Conservation (phyloP, 2,329 filamentous ascomycete species). For the Cladosporium sp. region DNA sequence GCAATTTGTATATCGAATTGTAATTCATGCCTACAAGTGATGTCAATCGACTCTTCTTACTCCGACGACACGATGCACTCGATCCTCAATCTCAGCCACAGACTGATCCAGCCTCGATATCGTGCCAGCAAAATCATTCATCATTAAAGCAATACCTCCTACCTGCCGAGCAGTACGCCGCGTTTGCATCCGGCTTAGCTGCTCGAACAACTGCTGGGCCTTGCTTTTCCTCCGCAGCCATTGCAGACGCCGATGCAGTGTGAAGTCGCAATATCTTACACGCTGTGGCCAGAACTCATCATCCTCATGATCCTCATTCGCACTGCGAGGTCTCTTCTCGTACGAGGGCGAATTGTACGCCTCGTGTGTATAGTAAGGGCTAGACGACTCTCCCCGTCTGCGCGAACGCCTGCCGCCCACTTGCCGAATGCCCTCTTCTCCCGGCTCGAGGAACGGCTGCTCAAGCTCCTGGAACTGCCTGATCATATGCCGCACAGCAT, state of each 20-base stretch:
- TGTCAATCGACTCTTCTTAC: conserved; percentile 36
- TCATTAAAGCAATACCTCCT: conserved; percentile 35
- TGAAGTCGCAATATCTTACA: conserved; percentile 39
- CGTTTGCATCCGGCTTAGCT: conserved; percentile 42
- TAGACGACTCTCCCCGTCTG: conserved; percentile 26
- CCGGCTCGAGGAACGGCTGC: conserved; percentile 40
- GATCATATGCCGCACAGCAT: conserved; percentile 41
- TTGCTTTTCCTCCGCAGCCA: conserved; percentile 44
- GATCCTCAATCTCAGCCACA: conserved; percentile 35
- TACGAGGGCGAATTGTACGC: conserved; percentile 36
- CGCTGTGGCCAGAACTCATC: conserved; percentile 38
- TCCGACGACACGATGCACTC: conserved; percentile 37
- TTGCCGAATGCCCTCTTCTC: conserved; percentile 30
- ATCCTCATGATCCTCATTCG: conserved; percentile 35
- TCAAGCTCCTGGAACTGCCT: conserved; percentile 42
- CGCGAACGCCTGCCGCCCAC: conserved; percentile 27
- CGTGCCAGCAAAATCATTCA: conserved; percentile 35
- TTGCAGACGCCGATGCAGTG: conserved; percentile 38
- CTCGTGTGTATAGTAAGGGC: conserved; percentile 33
- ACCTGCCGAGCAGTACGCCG: conserved; percentile 42
- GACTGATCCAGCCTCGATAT: conserved; percentile 29
- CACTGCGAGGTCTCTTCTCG: conserved; percentile 27
- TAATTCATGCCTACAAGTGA: neutral
- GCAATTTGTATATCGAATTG: neutral
- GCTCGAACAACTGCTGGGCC: conserved; percentile 40